Evolutionary conservation across 306 rosid species (phyloP).

Genomic region (Sechiopsis laciniata): DNA sequence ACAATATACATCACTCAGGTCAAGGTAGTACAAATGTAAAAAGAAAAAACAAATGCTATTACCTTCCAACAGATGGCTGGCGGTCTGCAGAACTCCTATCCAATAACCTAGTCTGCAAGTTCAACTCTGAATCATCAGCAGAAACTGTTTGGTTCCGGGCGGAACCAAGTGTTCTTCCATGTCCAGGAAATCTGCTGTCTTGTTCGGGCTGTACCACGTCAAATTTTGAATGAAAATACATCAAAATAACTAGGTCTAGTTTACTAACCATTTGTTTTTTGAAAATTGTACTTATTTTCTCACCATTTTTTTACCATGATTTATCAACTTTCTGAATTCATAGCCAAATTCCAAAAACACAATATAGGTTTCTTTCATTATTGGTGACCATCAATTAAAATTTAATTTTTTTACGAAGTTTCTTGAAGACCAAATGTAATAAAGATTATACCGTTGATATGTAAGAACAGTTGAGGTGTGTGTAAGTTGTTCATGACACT

Average conservation of each 20-base stretch:
- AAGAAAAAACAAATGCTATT: constrained; percentile 17
- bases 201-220: constrained; percentile 41
- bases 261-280: too few species aligned
- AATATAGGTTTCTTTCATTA: too few species aligned
- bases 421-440: too few species aligned
- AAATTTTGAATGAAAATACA: constrained; percentile 16
- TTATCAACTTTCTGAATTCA: background rate
- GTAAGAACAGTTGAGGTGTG: too few species aligned
- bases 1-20: constrained; percentile 21
- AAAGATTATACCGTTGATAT: too few species aligned
- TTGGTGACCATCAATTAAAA: too few species aligned
- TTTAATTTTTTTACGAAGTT: too few species aligned
- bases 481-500: too few species aligned
- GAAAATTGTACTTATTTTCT: too few species aligned
- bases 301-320: background rate
- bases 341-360: background rate
- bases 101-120: constrained; percentile 79
- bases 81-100: constrained; percentile 44
- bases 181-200: constrained; percentile 77
- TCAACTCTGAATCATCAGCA: constrained; percentile 52
- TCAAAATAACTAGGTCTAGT: background rate
- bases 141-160: constrained; percentile 47
- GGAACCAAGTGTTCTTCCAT: constrained; percentile 68
- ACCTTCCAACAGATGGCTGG: constrained; percentile 65
- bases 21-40: constrained; percentile 14